Evolutionary conservation across 768 basidiomycete species (phyloP), one percentile per base, ranked within the genome.

Genomic region (Sporobolomyces phaffii): DNA sequence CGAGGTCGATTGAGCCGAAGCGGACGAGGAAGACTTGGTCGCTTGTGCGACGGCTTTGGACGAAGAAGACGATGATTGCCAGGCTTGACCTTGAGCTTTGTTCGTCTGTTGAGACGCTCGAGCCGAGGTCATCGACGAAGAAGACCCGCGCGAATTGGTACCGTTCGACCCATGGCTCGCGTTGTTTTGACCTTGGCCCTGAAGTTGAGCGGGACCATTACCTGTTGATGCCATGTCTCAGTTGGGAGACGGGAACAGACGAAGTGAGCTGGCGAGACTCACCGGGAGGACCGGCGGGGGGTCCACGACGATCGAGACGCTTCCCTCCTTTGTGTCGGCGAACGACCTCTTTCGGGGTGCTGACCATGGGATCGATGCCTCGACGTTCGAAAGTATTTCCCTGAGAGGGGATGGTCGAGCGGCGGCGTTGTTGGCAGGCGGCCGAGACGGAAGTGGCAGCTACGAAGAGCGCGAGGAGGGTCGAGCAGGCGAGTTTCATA

Each of bases 391-490:
- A 22, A 13, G 1, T 5, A 18, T 7, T 33, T 14, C 4, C n/a
- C 14, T 26, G 11, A 24, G 11, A 10, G n/a, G 33, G 43, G 26
- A 58, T 31, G 29, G 13, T 45, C 22, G 56, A 58, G 13, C 43
- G 56, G 13, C 56, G 56, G n/a, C 56, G 56, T 9, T n/a, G n/a
- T 7, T 44, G 43, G 49, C 61, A 63, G 1, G 54, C 57, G 10
- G 57, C 56, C 6, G 49, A 20, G 49, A 36, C 61, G 20, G 66
- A 34, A 47, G 51, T 18, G 24, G 61, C 24, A 14, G 52, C 36
- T 28, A 38, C 40, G 49, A 62, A 38, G 61, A 68, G 50, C 20
- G 61, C 22, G 51, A 68, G 15, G 50, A 47, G 8, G 34, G 60
- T 31, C 28, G 57, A 33, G 50, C 52, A 17, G 20, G 48, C 7